Evolutionary conservation across 441 rosid species (phyloP).

Genomic region (Sinapis alba): DNA sequence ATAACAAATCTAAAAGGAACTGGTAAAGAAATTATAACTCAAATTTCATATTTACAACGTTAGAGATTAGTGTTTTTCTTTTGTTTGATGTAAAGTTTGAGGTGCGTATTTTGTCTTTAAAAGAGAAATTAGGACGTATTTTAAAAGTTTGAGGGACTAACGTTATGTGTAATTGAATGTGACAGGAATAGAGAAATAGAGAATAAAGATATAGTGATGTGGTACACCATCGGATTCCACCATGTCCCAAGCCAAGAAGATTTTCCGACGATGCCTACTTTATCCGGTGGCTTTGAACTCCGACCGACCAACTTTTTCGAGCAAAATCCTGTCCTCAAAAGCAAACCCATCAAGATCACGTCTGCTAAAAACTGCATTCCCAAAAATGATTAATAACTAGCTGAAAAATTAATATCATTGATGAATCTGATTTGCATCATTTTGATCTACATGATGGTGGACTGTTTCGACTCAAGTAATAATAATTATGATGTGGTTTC

Average conservation of each 20-base stretch:
- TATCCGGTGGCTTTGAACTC: constrained; percentile 54
- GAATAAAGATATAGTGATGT: constrained; percentile 59
- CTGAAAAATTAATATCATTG: neutral
- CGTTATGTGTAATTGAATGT: neutral
- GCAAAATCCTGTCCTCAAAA: constrained; percentile 55
- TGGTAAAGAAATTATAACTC: no score
- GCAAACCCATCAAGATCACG: constrained; percentile 23
- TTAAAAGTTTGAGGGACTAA: neutral
- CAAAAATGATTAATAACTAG: neutral
- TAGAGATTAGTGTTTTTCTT: neutral
- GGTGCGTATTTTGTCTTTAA: neutral
- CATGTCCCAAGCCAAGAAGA: constrained; percentile 65
- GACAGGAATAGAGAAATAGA: constrained; percentile 51
- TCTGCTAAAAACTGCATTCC: constrained; percentile 15
- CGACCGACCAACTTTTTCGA: constrained; percentile 61
- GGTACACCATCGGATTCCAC: constrained; percentile 58
- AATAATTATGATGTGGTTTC: neutral
- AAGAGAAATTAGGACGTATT: neutral
- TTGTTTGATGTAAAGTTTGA: neutral
- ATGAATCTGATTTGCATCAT: neutral
- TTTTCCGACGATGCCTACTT: constrained; percentile 61
- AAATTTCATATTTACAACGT: neutral
- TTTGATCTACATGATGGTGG: neutral
- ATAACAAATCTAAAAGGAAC: neutral
- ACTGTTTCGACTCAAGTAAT: neutral